phyloP scores from a whole-genome alignment of 805 yeast species.

The Candida ovalis region DNA sequence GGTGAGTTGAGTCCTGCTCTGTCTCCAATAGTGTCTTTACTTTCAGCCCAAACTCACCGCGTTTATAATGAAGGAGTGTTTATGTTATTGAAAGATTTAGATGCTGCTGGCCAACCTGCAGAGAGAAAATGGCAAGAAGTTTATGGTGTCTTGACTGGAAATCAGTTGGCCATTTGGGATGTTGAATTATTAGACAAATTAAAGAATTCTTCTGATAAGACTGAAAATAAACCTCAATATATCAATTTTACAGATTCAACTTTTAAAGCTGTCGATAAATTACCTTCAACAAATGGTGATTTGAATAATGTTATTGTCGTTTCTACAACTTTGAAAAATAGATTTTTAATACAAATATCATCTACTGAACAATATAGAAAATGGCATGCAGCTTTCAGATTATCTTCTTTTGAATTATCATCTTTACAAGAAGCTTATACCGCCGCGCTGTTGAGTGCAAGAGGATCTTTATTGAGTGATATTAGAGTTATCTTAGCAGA shows the following conservation, averaged over 20 bases:
- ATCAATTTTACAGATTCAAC: slow-evolving; percentile 89
- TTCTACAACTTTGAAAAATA: slow-evolving; percentile 86
- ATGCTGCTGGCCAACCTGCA: slow-evolving; percentile 82
- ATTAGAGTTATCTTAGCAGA: slow-evolving; percentile 82
- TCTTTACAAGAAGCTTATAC: slow-evolving; percentile 93
- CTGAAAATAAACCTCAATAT: slow-evolving; percentile 58
- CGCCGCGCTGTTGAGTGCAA: slow-evolving; percentile 87
- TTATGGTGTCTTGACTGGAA: slow-evolving; percentile 86
- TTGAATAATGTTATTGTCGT: slow-evolving; percentile 79
- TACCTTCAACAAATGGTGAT: slow-evolving; percentile 64
- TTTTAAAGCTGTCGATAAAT: slow-evolving; percentile 63
- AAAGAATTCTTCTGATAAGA: slow-evolving; percentile 30
- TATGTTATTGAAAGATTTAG: slow-evolving; percentile 67
- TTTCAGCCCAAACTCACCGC: slow-evolving; percentile 72
- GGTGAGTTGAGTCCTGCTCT: slow-evolving; percentile 38
- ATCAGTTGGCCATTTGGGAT: slow-evolving; percentile 91
- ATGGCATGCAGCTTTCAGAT: slow-evolving; percentile 83
- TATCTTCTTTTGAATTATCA: slow-evolving; percentile 76
- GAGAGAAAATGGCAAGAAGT: slow-evolving; percentile 89
- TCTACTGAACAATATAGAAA: slow-evolving; percentile 57
- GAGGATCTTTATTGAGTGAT: slow-evolving; percentile 85
- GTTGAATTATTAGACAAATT: slow-evolving; percentile 58
- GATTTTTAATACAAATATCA: slow-evolving; percentile 77
- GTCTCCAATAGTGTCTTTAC: slow-evolving; percentile 68
- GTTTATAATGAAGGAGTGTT: slow-evolving; percentile 74